Evolutionary conservation across 2,329 filamentous ascomycete species (phyloP), one percentile per base, ranked within the genome.

Genomic region (Exutisphaerella laricina): DNA sequence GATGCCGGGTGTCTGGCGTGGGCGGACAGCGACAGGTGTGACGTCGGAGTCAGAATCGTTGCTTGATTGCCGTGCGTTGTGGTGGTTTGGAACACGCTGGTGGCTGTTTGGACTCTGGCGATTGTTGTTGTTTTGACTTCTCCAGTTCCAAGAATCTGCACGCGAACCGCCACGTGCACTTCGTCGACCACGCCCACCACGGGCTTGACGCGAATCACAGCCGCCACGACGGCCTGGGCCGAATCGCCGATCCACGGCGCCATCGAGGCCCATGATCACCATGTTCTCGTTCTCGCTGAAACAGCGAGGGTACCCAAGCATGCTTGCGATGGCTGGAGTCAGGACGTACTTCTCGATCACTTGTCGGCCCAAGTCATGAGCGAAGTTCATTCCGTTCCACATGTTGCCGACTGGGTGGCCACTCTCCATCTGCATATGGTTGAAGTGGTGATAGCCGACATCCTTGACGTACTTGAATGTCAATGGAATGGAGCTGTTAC

Each of bases 321-420:
- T 47, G 36, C 51, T 54, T 7, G 51, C 14, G 5, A 47, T 54
- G 4, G 49, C 41, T 35, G 56, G 49, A 2, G 41, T 29, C 30
- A 45, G 37, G 33, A 58, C 53, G 45, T 46, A 62, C 13, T 42
- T 45, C 47, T 58, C 41, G 33, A 61, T 46, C 9, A 61, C 58
- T 26, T 48, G 32, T 14, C 56, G 55, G 18, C 55, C 59, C 14
- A 47, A 47, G 7, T 57, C 52, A 14, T 32, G 41, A 12, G 53
- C 43, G 34, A 59, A 56, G 25, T 55, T 47, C 58, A 60, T 60
- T 21, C 58, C 58, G 36, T 59, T 59, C 59, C 59, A 62, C 59
- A 61, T 62, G 49, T 62, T 60, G 5, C 46, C 50, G 14, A 60
- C 52, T 5, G 51, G 44, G 31, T 55, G 46, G 6, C 46, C 46